Evolutionary conservation across 2,329 filamentous ascomycete species (phyloP), one percentile per base, ranked within the genome.

Genomic region (Penicillium glabrum): DNA sequence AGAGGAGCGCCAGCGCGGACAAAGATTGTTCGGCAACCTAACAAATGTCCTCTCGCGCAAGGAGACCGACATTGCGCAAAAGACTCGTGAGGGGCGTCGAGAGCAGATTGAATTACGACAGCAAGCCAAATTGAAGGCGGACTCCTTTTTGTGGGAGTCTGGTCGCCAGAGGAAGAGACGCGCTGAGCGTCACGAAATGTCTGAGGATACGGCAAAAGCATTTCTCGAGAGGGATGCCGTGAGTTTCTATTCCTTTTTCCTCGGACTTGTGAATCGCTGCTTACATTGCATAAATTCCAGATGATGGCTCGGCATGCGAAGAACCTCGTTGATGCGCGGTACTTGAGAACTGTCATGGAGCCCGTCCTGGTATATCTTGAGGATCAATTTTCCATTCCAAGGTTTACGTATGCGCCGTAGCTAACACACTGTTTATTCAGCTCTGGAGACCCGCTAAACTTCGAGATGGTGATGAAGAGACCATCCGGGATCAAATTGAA

Each of bases 391-490:
- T 3, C 2, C 31, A 0, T 11, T 31, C 4, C 29, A 14, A 33
- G 31, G 14, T 16, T 33, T 33, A 11, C 6, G 31, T 14, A 29
- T 46, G 24, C 16, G 3, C n/a, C 9, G 14, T 13, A 13, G 45
- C 45, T 46, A 19, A 46, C n/a, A 5, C 27, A 31, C n/a, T 21
- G 39, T 37, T 13, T 54, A 9, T 43, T 13, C 62, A 96, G 91
- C 93, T 89, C 73, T 97, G 95, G 74, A 87, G 88, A 46, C 93
- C 93, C 0, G 96, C 89, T 88, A 86, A 91, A 65, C 80, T 90
- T 54, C 86, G 85, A 31, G 72, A 79, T 5, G 81, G 84, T 45
- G 89, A 97, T 71, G 85, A 93, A 72, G 83, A 86, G 5, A 80
- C 75, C 11, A 90, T 97, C 69, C 82, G 87, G 46, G 78, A 82